phyloP scores from a whole-genome alignment of 169 alveolate genomes.

The Hepatocystis sp. region DNA sequence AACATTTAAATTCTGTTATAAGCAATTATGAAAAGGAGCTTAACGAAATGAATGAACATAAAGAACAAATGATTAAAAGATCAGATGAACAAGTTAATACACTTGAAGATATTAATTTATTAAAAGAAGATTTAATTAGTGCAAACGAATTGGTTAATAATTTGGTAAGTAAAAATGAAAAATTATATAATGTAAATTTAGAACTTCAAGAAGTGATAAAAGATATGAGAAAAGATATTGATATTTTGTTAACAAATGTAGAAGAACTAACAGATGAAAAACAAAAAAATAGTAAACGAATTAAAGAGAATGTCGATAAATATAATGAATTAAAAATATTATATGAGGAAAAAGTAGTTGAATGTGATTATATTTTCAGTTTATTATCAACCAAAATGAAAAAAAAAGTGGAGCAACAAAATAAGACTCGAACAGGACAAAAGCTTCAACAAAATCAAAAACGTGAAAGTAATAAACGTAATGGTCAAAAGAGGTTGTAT shows the following conservation, averaged over 20 bases:
- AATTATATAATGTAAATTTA: slow-evolving; percentile 15
- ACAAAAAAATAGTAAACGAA: background rate
- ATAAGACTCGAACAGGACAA: no score
- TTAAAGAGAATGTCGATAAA: slow-evolving; percentile 9
- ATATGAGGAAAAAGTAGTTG: slow-evolving; percentile 34
- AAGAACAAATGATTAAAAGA: slow-evolving; percentile 31
- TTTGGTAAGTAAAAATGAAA: slow-evolving; percentile 34
- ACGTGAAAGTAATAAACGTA: no score
- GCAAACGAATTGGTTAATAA: slow-evolving; percentile 30
- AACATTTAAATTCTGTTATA: slow-evolving; percentile 24
- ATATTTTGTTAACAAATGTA: slow-evolving; percentile 27
- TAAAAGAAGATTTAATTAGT: slow-evolving; percentile 29
- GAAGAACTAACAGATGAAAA: slow-evolving; percentile 51
- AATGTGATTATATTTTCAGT: slow-evolving; percentile 9
- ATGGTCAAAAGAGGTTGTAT: no score
- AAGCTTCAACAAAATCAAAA: no score
- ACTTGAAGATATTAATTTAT: slow-evolving; percentile 53
- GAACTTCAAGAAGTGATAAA: slow-evolving; percentile 37
- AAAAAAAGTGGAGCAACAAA: slow-evolving; percentile 22
- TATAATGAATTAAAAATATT: slow-evolving; percentile 34
- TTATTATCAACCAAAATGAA: slow-evolving; percentile 20
- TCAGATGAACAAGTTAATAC: slow-evolving; percentile 53
- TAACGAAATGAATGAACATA: slow-evolving; percentile 37
- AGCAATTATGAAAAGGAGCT: slow-evolving; percentile 48
- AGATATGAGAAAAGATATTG: slow-evolving; percentile 60